Evolutionary conservation across 2,329 filamentous ascomycete species (phyloP).

Genomic region (Nothomitra cinnamomea): DNA sequence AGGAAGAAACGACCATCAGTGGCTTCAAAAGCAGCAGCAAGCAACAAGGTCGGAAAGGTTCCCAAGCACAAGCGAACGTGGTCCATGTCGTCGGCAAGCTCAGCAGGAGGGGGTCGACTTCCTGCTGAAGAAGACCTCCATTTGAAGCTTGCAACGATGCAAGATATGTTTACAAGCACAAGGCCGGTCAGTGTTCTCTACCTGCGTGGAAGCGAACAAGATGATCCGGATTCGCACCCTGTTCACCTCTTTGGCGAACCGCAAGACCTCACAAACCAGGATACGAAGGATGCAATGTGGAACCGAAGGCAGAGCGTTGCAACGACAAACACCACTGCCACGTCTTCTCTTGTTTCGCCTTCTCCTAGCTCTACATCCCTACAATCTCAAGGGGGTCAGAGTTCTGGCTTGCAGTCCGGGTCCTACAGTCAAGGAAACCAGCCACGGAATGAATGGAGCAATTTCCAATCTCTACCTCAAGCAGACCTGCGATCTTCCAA

Average conservation of each 20-base stretch:
- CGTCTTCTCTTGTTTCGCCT: slow-evolving; percentile 45
- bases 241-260: slow-evolving; percentile 55
- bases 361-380: slow-evolving; percentile 49
- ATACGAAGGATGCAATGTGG: slow-evolving; percentile 21
- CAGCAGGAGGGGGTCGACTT: slow-evolving; percentile 34
- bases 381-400: slow-evolving; percentile 31
- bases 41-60: slow-evolving; percentile 31
- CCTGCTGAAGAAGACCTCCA: slow-evolving; percentile 59
- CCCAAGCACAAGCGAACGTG: slow-evolving; percentile 86
- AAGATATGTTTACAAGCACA: slow-evolving; percentile 82
- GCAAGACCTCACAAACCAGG: slow-evolving; percentile 38
- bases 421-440: not conserved
- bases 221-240: slow-evolving; percentile 65
- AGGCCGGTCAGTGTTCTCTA: slow-evolving; percentile 63
- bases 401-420: not conserved
- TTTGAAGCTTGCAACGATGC: slow-evolving; percentile 57
- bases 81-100: slow-evolving; percentile 75
- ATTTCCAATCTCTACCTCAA: slow-evolving; percentile 35
- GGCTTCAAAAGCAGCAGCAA: slow-evolving; percentile 34
- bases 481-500: slow-evolving; percentile 30
- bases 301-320: slow-evolving; percentile 30
- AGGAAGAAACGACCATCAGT: slow-evolving; percentile 43
- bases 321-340: slow-evolving; percentile 38
- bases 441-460: slow-evolving; percentile 37
- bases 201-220: slow-evolving; percentile 56